phyloP scores from a whole-genome alignment of 164 flowering plant species.

The Sedum album region DNA sequence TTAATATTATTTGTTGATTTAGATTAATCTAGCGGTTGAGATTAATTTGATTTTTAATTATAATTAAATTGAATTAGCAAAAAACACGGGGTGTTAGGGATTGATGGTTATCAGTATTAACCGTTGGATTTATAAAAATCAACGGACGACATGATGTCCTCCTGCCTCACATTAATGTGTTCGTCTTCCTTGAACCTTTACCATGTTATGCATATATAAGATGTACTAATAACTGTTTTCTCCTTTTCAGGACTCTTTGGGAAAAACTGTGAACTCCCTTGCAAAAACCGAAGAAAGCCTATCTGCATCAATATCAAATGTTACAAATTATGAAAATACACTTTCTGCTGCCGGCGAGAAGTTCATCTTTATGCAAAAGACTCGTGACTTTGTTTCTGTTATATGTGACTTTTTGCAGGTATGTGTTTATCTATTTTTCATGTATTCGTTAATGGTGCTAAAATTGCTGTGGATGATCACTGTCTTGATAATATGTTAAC shows the following conservation, averaged over 20 bases:
- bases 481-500: not conserved
- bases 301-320: constrained; percentile 49
- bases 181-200: too few relatives aligned
- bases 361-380: constrained; percentile 94
- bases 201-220: not conserved
- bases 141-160: too few relatives aligned
- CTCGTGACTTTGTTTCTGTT: constrained; percentile 84
- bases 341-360: constrained; percentile 78
- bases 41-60: too few relatives aligned
- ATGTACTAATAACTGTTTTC: not conserved
- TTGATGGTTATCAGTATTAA: too few relatives aligned
- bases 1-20: too few relatives aligned
- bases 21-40: too few relatives aligned
- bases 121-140: not conserved
- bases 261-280: constrained; percentile 43
- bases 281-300: constrained; percentile 56
- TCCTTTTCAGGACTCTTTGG: constrained; percentile 63
- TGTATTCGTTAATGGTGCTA: constrained; percentile 4
- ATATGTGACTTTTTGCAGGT: constrained; percentile 95
- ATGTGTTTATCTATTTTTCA: constrained; percentile 26
- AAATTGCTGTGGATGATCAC: not conserved
- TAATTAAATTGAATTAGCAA: not conserved
- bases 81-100: too few relatives aligned
- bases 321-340: constrained; percentile 61
- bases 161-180: too few relatives aligned